Conservation (phyloP, 441 rosid genomes). For the Bocquillonia castaneifolia region DNA sequence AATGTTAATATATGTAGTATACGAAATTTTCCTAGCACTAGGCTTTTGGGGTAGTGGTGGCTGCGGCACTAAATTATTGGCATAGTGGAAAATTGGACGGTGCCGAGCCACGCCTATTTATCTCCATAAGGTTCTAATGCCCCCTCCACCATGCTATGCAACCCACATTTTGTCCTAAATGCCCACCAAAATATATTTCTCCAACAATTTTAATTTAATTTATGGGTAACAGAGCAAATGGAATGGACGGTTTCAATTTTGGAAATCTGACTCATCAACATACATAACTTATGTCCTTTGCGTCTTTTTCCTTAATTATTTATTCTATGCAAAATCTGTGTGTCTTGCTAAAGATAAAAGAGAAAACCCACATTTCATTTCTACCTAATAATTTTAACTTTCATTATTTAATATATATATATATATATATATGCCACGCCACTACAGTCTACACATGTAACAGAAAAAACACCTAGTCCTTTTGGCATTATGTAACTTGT, state of each 20-base stretch:
- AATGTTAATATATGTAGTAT: too few species aligned
- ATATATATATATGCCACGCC: constrained; percentile 7
- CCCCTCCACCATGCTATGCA: too few species aligned
- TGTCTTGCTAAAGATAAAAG: constrained; percentile 27
- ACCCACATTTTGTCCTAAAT: constrained; percentile 11
- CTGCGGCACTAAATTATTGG: too few species aligned
- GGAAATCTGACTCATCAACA: constrained; percentile 10
- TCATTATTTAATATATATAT: background rate
- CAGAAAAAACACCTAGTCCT: background rate
- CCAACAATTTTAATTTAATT: too few species aligned
- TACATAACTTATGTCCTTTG: constrained; percentile 3
- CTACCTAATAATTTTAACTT: background rate
- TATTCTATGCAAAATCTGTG: constrained; percentile 29
- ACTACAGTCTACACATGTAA: background rate
- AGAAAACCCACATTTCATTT: background rate
- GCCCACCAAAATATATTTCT: background rate
- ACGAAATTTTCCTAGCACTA: too few species aligned
- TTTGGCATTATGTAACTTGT: constrained; percentile 12
- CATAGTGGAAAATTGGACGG: constrained; percentile 21
- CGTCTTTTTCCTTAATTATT: constrained; percentile 9
- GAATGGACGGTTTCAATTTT: background rate
- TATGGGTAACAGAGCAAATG: constrained; percentile 9
- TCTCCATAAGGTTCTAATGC: constrained; percentile 7
- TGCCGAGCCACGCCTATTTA: constrained; percentile 4
- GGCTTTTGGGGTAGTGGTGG: too few species aligned